A percentile compares a stretch with the other conserved stretches of the same genome.
phyloP scores from a whole-genome alignment of 345 rosid species.

The Populus pruinosa region DNA sequence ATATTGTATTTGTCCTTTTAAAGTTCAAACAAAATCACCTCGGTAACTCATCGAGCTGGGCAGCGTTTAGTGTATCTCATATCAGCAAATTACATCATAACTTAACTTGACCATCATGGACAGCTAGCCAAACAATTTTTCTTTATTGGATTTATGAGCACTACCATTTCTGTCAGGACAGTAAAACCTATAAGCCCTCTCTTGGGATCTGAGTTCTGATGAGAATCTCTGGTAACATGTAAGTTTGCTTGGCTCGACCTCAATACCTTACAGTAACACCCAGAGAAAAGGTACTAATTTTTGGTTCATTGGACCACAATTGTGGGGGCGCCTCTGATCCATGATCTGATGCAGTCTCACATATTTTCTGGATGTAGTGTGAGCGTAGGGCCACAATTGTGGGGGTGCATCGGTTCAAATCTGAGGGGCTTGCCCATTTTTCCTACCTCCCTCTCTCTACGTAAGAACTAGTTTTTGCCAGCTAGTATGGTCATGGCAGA shows the following conservation, averaged over 20 bases:
- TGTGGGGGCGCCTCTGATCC: neutral
- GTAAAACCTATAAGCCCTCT: neutral
- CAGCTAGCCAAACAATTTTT: no score
- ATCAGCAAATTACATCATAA: no score
- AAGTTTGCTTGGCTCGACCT: neutral
- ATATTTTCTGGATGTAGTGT: neutral
- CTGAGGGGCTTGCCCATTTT: conserved; percentile 16
- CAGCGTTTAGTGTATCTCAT: no score
- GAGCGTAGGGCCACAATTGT: conserved; percentile 22
- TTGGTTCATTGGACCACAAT: neutral
- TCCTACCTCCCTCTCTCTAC: conserved; percentile 1
- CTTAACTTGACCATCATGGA: no score
- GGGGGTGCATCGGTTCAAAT: conserved; percentile 11
- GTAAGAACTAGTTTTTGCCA: neutral
- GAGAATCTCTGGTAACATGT: conserved; percentile 14
- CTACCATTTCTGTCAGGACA: neutral
- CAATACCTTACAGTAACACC: neutral
- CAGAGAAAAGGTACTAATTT: conserved; percentile 6
- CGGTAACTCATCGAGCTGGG: no score
- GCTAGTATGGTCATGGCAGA: conserved; percentile 6
- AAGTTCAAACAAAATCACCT: no score
- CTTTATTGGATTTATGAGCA: neutral
- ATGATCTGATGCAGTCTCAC: neutral
- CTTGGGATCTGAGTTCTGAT: conserved; percentile 31
- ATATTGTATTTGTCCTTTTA: no score